Evolutionary conservation across 1,284 basidiomycete genomes (phyloP).

Genomic region (Cystobasidium slooffiae): DNA sequence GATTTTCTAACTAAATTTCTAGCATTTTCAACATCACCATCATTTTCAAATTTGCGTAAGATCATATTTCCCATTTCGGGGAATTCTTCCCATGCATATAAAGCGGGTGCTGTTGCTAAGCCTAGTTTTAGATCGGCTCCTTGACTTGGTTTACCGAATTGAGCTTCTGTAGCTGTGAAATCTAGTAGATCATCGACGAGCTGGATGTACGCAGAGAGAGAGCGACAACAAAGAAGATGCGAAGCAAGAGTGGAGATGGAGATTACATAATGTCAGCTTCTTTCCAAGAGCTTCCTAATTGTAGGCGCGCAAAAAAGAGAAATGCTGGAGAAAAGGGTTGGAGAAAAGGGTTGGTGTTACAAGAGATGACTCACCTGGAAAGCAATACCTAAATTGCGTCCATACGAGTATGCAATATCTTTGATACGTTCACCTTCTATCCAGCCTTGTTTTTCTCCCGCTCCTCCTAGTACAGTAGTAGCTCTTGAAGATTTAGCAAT

Average conservation of each 20-base stretch:
- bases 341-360: neutral
- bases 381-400: slow-evolving; percentile 86
- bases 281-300: too few species aligned
- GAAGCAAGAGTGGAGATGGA: neutral
- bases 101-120: slow-evolving; percentile 84
- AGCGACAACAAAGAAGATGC: neutral
- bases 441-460: slow-evolving; percentile 62
- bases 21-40: slow-evolving; percentile 84
- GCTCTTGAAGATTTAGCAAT: slow-evolving; percentile 93
- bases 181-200: slow-evolving; percentile 92
- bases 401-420: slow-evolving; percentile 91
- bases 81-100: slow-evolving; percentile 94
- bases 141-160: slow-evolving; percentile 78
- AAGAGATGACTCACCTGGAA: slow-evolving; percentile 72
- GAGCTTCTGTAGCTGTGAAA: slow-evolving; percentile 69
- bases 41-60: slow-evolving; percentile 75
- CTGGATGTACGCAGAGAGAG: slow-evolving; percentile 59
- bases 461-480: slow-evolving; percentile 86
- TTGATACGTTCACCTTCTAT: slow-evolving; percentile 75
- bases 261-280: neutral
- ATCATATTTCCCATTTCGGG: slow-evolving; percentile 82
- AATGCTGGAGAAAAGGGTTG: neutral
- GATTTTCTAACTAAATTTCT: slow-evolving; percentile 73
- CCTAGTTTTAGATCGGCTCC: slow-evolving; percentile 86
- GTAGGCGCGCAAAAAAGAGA: too few species aligned